Percentiles rank a stretch among this genome's conserved stretches.
phyloP scores from a whole-genome alignment of 176 grass and related monocot species.

The Aegilops speltoides region DNA sequence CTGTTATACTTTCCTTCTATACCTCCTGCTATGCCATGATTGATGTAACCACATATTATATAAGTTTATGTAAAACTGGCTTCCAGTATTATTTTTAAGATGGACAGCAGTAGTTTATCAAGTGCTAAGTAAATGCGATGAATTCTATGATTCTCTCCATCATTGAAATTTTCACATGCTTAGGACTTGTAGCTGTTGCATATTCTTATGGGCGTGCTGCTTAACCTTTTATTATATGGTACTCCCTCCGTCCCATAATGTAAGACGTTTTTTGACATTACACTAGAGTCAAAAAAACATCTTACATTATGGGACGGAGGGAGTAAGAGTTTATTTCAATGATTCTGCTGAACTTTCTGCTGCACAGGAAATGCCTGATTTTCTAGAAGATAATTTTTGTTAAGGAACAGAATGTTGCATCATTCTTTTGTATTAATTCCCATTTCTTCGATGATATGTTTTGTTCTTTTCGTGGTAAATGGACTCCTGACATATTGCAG shows the following conservation, averaged over 20 bases:
- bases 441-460: background rate
- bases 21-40: background rate
- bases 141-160: background rate
- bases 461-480: background rate
- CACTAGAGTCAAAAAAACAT: too few relatives aligned
- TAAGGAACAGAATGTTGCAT: background rate
- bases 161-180: slow-evolving; percentile 25
- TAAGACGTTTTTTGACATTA: too few relatives aligned
- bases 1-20: background rate
- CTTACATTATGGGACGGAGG: too few relatives aligned
- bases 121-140: background rate
- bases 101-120: slow-evolving; percentile 16
- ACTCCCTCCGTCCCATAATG: too few relatives aligned
- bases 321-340: slow-evolving; percentile 11
- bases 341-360: slow-evolving; percentile 7
- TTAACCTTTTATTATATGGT: background rate
- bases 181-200: slow-evolving; percentile 12
- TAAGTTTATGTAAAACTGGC: slow-evolving; percentile 24
- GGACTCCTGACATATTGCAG: slow-evolving; percentile 17
- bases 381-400: slow-evolving; percentile 7
- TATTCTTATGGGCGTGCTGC: background rate
- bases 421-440: background rate
- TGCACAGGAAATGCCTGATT: slow-evolving; percentile 6
- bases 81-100: background rate
- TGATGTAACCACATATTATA: slow-evolving; percentile 1